Evolutionary conservation across 768 basidiomycete genomes (phyloP), one percentile per base, ranked within the genome.

Genomic region (Rhodosporidiobolus sp.): DNA sequence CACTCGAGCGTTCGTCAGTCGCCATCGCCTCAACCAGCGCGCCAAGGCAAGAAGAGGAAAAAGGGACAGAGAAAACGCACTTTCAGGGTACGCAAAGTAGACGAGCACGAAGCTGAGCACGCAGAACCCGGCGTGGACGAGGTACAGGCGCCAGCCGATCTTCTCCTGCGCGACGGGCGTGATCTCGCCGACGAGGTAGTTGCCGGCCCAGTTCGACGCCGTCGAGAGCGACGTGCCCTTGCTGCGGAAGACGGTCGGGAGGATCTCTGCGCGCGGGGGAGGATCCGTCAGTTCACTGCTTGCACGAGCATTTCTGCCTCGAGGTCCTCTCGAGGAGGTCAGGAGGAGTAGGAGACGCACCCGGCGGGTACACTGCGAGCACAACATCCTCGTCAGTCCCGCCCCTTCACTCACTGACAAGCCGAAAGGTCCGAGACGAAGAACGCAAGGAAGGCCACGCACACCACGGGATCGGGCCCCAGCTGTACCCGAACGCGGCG

Each of bases 191-290:
- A 67, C 73, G 65, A 45, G 10, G 53, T 28, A 63, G 60, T 61
- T 61, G 60, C 60, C 26, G 67, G 48, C 38, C 14, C 77, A 78
- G 52, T 78, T 78, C 19, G 91, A 94, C 22, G 92, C 92, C 9
- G 94, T 96, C 0, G 92, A 95, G 46, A 96, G 78, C 12, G 92
- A 94, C 32, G 96, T 94, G n/a, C 94, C 94, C 83, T 96, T 96
- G 19, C 92, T 94, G 50, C 95, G 87, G 77, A 94, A 86, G 26
- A 88, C 85, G 54, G 94, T 84, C 19, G 93, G 93, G 86, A 97
- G 89, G 80, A 97, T 95, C 89, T 82, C 78, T 49, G 52, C n/a
- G 50, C 32, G 28, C 50, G 35, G 32, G 32, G 20, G 7, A 10
- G 20, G 38, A 3, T 14, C n/a, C 20, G 17, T 56, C 48, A 28